These are phyloP conservation scores for Fusarium sp. DNA, from an alignment of 2,329 filamentous ascomycete genomes.

Conservation along the genomic window DNA sequence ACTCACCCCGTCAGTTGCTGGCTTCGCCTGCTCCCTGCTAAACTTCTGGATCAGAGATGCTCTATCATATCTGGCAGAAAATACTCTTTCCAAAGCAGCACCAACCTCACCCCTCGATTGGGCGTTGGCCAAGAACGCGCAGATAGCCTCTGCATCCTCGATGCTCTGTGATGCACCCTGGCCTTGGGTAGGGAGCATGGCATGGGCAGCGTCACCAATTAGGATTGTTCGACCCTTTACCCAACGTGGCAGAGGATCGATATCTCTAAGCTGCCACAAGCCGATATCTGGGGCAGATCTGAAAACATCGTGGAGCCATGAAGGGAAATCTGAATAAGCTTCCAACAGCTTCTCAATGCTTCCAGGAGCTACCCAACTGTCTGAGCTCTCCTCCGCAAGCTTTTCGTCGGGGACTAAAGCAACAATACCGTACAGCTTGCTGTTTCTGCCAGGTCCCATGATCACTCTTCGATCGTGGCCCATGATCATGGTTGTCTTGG, in stretches of 20 bases:
- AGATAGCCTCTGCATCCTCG: slow-evolving; percentile 7
- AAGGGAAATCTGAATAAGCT: slow-evolving; percentile 23
- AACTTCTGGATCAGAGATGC: slow-evolving; percentile 33
- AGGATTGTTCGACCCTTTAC: slow-evolving; percentile 9
- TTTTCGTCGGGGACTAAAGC: slow-evolving; percentile 33
- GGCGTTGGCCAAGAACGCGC: not conserved
- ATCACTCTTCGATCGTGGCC: slow-evolving; percentile 35
- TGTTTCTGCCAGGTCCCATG: slow-evolving; percentile 31
- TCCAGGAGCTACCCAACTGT: slow-evolving; percentile 35
- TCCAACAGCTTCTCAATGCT: slow-evolving; percentile 30
- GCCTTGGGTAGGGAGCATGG: slow-evolving; percentile 11
- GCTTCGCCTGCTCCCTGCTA: slow-evolving; percentile 33
- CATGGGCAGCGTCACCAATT: slow-evolving; percentile 10
- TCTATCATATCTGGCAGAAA: slow-evolving; percentile 19
- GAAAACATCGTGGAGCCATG: slow-evolving; percentile 11
- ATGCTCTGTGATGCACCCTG: slow-evolving; percentile 17
- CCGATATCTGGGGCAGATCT: not conserved
- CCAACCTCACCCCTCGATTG: not conserved
- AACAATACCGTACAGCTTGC: slow-evolving; percentile 33
- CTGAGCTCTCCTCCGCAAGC: slow-evolving; percentile 24
- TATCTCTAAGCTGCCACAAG: slow-evolving; percentile 14
- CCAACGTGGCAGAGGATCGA: slow-evolving; percentile 7
- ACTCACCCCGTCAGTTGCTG: slow-evolving; percentile 22
- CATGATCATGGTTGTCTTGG: slow-evolving; percentile 35
- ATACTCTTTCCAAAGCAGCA: not conserved